Evolutionary conservation across 2,329 filamentous ascomycete species (phyloP), one percentile per base, ranked within the genome.

Genomic region (Hypomyces perniciosus): DNA sequence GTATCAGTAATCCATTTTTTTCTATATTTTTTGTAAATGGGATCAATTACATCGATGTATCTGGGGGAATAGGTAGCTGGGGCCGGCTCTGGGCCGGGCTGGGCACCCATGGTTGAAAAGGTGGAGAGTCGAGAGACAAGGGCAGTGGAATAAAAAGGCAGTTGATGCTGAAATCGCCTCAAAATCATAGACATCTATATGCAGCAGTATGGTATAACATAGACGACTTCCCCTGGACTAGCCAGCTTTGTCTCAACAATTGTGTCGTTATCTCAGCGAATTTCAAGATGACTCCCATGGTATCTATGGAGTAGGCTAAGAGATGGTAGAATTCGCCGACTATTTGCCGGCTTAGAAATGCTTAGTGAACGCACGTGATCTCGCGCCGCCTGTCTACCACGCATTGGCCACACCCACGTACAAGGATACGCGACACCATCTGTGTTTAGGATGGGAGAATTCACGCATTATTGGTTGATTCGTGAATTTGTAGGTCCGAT

Each of bases 11-110:
- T 9, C 7, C 20, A 34, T 8, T 8, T 1, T 27, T 5, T 4
- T 39, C n/a, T 30, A 20, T 10, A 4, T 12, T 0, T 10, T 13
- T 29, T 4, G n/a, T 26, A 26, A 27, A 20, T 30, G 35, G 31
- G 27, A 33, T 35, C 10, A 55, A 76, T 62, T 72, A 84, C 81
- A 78, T 85, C 81, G 54, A 84, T 77, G 59, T 83, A 85, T 61
- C 79, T 73, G 8, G 79, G 79, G 9, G 54, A 60, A 52, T 69
- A 69, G 38, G 53, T 37, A 26, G 59, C 48, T 48, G 31, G 52
- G 39, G 51, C 44, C 30, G 55, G 50, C 49, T 56, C 58, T n/a
- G 50, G 38, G 41, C 44, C 50, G n/a, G 53, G 39, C 27, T 54
- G 50, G 30, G 62, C 59, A 52, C 61, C 60, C 66, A 68, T 68